phyloP scores from a whole-genome alignment of 2,329 filamentous ascomycete genomes.

The Xylaria sp. region DNA sequence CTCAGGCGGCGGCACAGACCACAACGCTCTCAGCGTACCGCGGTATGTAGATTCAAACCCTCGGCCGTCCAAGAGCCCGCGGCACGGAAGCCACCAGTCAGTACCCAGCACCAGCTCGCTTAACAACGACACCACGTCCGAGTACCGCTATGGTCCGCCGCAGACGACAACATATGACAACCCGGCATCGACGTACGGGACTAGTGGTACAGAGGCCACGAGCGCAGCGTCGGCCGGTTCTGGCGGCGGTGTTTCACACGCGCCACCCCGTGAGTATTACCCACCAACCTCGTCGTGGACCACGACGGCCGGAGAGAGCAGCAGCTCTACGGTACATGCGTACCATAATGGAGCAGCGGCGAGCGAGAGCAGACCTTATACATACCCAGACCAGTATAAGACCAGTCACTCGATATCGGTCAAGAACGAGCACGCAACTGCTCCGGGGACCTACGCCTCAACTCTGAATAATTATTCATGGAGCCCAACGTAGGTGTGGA shows the following conservation, averaged over 20 bases:
- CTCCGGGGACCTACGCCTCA: conserved; percentile 60
- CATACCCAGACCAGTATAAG: conserved; percentile 63
- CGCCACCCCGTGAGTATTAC: conserved; percentile 63
- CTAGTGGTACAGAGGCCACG: conserved; percentile 31
- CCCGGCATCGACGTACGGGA: conserved; percentile 39
- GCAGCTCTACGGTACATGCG: conserved; percentile 54
- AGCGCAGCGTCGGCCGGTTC: conserved; percentile 27
- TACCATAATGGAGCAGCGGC: conserved; percentile 54
- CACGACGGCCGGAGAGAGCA: conserved; percentile 60
- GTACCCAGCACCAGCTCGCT: conserved; percentile 63
- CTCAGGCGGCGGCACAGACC: conserved; percentile 52
- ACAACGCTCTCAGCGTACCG: conserved; percentile 63
- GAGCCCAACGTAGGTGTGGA: conserved; percentile 59
- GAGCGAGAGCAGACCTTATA: conserved; percentile 61
- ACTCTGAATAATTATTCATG: conserved; percentile 68
- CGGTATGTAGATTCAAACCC: conserved; percentile 67
- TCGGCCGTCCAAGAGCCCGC: conserved; percentile 66
- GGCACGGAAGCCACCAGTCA: conserved; percentile 65
- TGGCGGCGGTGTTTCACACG: conserved; percentile 37
- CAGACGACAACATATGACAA: conserved; percentile 38
- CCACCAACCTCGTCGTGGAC: conserved; percentile 64
- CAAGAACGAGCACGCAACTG: conserved; percentile 52
- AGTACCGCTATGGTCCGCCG: conserved; percentile 67
- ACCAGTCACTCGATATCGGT: conserved; percentile 50
- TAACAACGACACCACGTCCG: conserved; percentile 60